A percentile compares a stretch with the other conserved stretches of the same genome.
Evolutionary conservation across 768 basidiomycete genomes (phyloP).

Genomic region (Mycena alexandri): DNA sequence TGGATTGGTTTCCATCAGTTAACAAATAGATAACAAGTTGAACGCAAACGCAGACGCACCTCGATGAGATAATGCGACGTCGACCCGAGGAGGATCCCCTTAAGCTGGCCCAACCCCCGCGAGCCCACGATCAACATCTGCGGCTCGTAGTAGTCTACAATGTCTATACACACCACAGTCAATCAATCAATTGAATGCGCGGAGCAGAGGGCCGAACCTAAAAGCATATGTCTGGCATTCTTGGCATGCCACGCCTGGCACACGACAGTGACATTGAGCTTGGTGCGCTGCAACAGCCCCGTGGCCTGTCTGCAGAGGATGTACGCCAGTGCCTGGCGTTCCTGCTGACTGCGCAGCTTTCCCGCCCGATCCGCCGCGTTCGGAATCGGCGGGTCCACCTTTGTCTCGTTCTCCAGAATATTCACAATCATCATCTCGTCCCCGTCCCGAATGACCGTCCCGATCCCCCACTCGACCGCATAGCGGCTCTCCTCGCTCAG

Average conservation of each 20-base stretch:
- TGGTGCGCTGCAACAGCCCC: constrained; percentile 90
- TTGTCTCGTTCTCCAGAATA: constrained; percentile 92
- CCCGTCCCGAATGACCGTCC: constrained; percentile 94
- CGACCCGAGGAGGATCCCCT: constrained; percentile 95
- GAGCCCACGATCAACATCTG: constrained; percentile 96
- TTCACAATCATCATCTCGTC: constrained; percentile 94
- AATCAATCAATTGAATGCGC: constrained; percentile 2
- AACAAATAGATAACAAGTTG: neutral
- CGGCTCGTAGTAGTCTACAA: constrained; percentile 89
- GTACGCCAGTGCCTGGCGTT: constrained; percentile 92
- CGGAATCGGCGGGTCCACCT: constrained; percentile 80
- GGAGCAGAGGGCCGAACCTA: constrained; percentile 60
- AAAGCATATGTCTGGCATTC: constrained; percentile 89
- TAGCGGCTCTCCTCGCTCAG: constrained; percentile 94
- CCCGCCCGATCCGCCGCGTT: constrained; percentile 80
- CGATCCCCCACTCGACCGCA: constrained; percentile 98
- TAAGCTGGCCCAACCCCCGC: constrained; percentile 88
- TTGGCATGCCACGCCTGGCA: constrained; percentile 99
- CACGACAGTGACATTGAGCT: constrained; percentile 84
- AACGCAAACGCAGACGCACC: constrained; percentile 52
- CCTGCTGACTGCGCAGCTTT: constrained; percentile 92
- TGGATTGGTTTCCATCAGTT: constrained; percentile 41
- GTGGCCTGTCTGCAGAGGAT: constrained; percentile 93
- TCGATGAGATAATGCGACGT: constrained; percentile 96
- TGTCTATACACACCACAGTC: constrained; percentile 56